Evolutionary conservation across 2,329 filamentous ascomycete species (phyloP).

Genomic region (Cercospora sp.): DNA sequence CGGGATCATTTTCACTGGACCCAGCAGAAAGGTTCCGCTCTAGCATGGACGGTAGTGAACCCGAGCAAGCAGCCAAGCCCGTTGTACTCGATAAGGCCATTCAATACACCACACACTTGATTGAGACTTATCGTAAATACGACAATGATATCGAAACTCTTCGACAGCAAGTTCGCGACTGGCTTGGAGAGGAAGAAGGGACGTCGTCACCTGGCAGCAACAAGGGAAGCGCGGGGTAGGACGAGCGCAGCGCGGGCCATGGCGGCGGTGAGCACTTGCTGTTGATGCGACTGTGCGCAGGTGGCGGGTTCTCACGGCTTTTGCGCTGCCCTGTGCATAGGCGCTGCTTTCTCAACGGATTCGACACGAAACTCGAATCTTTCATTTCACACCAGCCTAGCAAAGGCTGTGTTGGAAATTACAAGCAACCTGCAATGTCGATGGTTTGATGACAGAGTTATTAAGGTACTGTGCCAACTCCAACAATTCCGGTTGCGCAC

Average conservation of each 20-base stretch:
- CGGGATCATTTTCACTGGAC: conserved; percentile 20
- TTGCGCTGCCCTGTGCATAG: not conserved
- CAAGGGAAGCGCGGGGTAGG: conserved; percentile 9
- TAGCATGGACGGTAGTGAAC: conserved; percentile 4
- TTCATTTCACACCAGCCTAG: not conserved
- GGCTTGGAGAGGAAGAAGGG: conserved; percentile 17
- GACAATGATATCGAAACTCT: conserved; percentile 24
- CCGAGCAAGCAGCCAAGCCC: conserved; percentile 24
- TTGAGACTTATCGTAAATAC: conserved; percentile 25
- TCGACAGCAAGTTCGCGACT: conserved; percentile 21
- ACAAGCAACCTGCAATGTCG: not conserved
- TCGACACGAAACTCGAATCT: not conserved
- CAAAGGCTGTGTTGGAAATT: not conserved
- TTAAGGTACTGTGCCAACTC: not conserved
- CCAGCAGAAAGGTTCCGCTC: conserved; percentile 8
- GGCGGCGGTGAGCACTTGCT: not conserved
- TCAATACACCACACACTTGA: conserved; percentile 25
- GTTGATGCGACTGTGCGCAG: conserved; percentile 2
- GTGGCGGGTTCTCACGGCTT: not conserved
- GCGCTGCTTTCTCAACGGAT: not conserved
- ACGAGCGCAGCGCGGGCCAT: not conserved
- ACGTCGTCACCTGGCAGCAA: not conserved
- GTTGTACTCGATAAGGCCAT: conserved; percentile 27
- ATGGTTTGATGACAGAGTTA: not conserved
- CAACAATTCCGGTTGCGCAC: not conserved